These are phyloP conservation scores for Starmerella vitae DNA, from an alignment of 805 yeast genomes.

Conservation along the genomic window DNA sequence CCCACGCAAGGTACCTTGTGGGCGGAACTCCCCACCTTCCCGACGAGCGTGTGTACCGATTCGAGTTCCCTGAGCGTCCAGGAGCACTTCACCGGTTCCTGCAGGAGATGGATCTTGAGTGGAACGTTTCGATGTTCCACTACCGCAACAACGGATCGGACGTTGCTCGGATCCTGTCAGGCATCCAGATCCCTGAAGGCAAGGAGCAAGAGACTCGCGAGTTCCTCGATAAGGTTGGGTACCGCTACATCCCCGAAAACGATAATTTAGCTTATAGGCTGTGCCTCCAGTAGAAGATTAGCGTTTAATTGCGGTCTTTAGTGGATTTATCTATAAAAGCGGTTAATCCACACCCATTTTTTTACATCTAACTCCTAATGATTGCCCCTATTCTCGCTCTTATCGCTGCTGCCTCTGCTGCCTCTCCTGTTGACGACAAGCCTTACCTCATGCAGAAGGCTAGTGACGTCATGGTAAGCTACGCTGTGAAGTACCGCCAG, in stretches of 20 bases:
- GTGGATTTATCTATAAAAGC: too few species aligned
- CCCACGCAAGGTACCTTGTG: slow-evolving; percentile 89
- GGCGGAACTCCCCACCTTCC: slow-evolving; percentile 74
- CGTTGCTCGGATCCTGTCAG: slow-evolving; percentile 83
- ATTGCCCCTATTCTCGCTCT: slow-evolving; percentile 8
- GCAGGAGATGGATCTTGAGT: slow-evolving; percentile 51
- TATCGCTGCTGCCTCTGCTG: slow-evolving; percentile 7
- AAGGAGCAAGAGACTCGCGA: slow-evolving; percentile 50
- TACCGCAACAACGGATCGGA: slow-evolving; percentile 96
- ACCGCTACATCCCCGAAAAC: slow-evolving; percentile 66
- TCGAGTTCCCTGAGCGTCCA: slow-evolving; percentile 96
- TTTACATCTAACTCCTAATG: slow-evolving; percentile 8
- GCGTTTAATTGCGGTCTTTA: too few species aligned
- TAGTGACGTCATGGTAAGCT: slow-evolving; percentile 14
- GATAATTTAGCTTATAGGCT: slow-evolving; percentile 74
- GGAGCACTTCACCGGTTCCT: slow-evolving; percentile 81
- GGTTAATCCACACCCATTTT: too few species aligned
- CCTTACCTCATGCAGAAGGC: slow-evolving; percentile 17
- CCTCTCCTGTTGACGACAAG: slow-evolving; percentile 6
- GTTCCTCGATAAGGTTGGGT: slow-evolving; percentile 61
- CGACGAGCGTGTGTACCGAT: slow-evolving; percentile 65
- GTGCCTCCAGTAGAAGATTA: slow-evolving; percentile 42
- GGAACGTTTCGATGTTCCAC: slow-evolving; percentile 93
- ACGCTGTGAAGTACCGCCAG: slow-evolving; percentile 15
- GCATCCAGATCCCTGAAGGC: slow-evolving; percentile 67